phyloP scores from a whole-genome alignment of 164 flowering plant species.

The Vitis vinifera region ASM3070453v1 NC_081823.1:7110501-7111000 shows the following conservation, averaged over 20 bases:
- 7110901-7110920: no score
- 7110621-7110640: no score
- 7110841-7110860: no score
- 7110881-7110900: no score
- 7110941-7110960: neutral
- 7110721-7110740: neutral
- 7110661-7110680: slow-evolving; percentile 1
- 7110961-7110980: neutral
- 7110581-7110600: no score
- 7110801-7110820: neutral
- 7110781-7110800: slow-evolving; percentile 9
- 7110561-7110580: neutral
- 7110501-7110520: no score
- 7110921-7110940: no score
- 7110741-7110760: neutral
- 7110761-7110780: neutral
- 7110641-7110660: neutral
- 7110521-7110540: no score
- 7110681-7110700: neutral
- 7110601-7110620: no score
- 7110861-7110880: neutral
- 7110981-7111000: no score
- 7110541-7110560: no score
- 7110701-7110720: neutral
- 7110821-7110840: neutral